Conservation (phyloP, 306 rosid genomes). For the Cucurbita moschata region DNA sequence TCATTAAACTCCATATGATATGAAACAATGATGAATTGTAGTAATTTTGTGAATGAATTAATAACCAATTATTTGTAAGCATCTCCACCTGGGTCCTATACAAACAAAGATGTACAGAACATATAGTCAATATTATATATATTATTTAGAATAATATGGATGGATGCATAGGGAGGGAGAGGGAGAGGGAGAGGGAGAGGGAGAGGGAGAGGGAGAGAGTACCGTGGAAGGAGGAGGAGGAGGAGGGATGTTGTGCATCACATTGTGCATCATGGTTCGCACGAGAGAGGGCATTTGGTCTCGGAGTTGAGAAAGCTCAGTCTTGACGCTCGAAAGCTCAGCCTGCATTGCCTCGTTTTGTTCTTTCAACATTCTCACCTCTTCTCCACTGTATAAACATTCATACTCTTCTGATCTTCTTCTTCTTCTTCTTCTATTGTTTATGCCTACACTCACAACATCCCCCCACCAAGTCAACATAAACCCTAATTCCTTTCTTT, state of each 20-base stretch:
- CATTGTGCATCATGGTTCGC: conserved; percentile 2
- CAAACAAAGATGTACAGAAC: neutral
- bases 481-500: neutral
- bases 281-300: conserved; percentile 1
- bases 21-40: conserved; percentile 1
- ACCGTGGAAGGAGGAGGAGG: conserved; percentile 6
- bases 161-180: neutral
- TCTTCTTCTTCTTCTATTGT: neutral
- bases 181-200: neutral
- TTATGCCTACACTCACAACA: neutral
- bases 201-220: neutral
- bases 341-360: conserved; percentile 6
- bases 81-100: conserved; percentile 5
- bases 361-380: neutral
- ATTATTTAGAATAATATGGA: neutral
- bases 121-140: neutral
- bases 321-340: neutral
- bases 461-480: neutral
- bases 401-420: neutral
- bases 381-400: conserved; percentile 4
- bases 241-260: neutral
- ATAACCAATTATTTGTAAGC: conserved; percentile 1
- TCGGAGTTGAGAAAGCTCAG: neutral
- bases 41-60: neutral
- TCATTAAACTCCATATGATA: conserved; percentile 3